phyloP scores from a whole-genome alignment of 306 rosid species.

The cucumber (Cucumis sativus) region Cucumber_9930_V3 NC_026658.2:7109001-7109500 shows the following conservation, averaged over 20 bases:
- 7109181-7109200: not conserved
- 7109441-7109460: constrained; percentile 48
- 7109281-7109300: constrained; percentile 50
- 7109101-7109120: constrained; percentile 19
- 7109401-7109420: constrained; percentile 25
- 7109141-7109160: not conserved
- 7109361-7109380: constrained; percentile 32
- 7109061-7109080: constrained; percentile 16
- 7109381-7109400: constrained; percentile 39
- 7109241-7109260: not conserved
- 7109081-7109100: constrained; percentile 36
- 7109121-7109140: constrained; percentile 35
- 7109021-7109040: not conserved
- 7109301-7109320: constrained; percentile 75
- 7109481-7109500: constrained; percentile 20
- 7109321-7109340: constrained; percentile 36
- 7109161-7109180: constrained; percentile 2
- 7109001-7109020: not conserved
- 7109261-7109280: not conserved
- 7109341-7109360: constrained; percentile 36
- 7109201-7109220: not conserved
- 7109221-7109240: not conserved
- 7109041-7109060: not conserved
- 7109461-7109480: constrained; percentile 51
- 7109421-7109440: constrained; percentile 38